Percentiles rank a stretch among this genome's conserved stretches.
These are phyloP conservation scores for Pseudogymnoascus sp. DNA, from an alignment of 2,329 filamentous ascomycete genomes.

Conservation along the genomic window DNA sequence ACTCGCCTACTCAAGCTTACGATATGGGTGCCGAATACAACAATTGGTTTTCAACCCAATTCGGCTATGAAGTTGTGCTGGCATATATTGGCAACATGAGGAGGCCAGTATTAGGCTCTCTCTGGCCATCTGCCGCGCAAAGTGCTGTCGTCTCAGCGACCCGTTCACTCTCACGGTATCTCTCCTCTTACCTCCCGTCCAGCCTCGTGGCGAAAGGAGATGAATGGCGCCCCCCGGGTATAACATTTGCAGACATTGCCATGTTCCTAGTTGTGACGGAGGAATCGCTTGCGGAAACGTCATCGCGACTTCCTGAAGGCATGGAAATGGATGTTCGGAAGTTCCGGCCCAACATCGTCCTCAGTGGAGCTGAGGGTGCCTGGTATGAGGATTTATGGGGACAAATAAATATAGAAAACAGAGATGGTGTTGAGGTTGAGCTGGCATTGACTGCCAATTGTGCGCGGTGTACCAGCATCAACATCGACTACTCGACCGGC, in stretches of 20 bases:
- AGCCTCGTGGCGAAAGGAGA: not conserved
- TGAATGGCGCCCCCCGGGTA: conserved; percentile 16
- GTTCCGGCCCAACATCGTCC: conserved; percentile 66
- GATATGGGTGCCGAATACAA: conserved; percentile 54
- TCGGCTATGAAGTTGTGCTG: conserved; percentile 54
- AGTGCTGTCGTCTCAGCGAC: conserved; percentile 15
- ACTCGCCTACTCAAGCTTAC: conserved; percentile 49
- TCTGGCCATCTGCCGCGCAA: conserved; percentile 33
- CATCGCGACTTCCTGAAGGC: conserved; percentile 41
- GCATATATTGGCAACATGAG: conserved; percentile 56
- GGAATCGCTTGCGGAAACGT: conserved; percentile 61
- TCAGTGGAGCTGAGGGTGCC: conserved; percentile 46
- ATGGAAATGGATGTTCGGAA: conserved; percentile 55
- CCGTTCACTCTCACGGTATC: conserved; percentile 29
- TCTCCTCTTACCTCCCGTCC: conserved; percentile 29
- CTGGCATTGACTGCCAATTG: conserved; percentile 63
- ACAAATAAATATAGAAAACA: conserved; percentile 41
- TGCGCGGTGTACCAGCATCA: conserved; percentile 58
- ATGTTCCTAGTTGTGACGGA: conserved; percentile 66
- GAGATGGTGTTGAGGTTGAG: conserved; percentile 20
- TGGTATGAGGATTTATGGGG: conserved; percentile 71
- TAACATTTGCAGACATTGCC: conserved; percentile 68
- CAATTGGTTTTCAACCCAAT: conserved; percentile 58
- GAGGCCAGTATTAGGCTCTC: conserved; percentile 54
- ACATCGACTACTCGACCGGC: conserved; percentile 63